phyloP scores from a whole-genome alignment of 768 basidiomycete genomes.

The Tulasnella sp. region DNA sequence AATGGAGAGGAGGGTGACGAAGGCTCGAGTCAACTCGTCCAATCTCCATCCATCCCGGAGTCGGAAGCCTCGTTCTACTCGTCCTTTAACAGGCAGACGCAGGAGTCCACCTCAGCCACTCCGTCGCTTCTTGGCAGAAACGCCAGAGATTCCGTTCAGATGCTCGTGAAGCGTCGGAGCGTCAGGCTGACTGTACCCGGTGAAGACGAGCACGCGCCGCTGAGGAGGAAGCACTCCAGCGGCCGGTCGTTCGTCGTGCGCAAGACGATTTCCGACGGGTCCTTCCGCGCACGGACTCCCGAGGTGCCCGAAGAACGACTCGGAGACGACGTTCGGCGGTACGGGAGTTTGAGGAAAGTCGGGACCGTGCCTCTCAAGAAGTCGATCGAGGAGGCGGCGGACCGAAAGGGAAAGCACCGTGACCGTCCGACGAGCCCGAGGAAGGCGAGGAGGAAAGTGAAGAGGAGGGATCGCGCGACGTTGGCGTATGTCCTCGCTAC shows the following conservation, averaged over 20 bases:
- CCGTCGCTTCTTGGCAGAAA: not conserved
- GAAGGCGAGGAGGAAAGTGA: too few species aligned
- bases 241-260: not conserved
- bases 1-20: not conserved
- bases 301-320: not conserved
- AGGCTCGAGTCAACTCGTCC: not conserved
- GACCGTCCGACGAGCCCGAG: too few species aligned
- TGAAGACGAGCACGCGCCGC: not conserved
- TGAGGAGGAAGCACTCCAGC: not conserved
- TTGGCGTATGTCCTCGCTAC: not conserved
- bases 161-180: not conserved
- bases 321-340: not conserved
- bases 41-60: not conserved
- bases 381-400: not conserved
- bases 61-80: not conserved
- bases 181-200: not conserved
- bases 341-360: not conserved
- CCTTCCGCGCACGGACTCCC: not conserved
- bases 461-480: too few species aligned
- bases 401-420: not conserved
- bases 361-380: not conserved
- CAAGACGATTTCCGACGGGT: not conserved
- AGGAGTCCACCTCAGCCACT: not conserved
- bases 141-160: not conserved
- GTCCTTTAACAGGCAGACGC: not conserved